Conservation (phyloP, 2,329 filamentous ascomycete genomes). For the Raffaelea albimanens region DNA sequence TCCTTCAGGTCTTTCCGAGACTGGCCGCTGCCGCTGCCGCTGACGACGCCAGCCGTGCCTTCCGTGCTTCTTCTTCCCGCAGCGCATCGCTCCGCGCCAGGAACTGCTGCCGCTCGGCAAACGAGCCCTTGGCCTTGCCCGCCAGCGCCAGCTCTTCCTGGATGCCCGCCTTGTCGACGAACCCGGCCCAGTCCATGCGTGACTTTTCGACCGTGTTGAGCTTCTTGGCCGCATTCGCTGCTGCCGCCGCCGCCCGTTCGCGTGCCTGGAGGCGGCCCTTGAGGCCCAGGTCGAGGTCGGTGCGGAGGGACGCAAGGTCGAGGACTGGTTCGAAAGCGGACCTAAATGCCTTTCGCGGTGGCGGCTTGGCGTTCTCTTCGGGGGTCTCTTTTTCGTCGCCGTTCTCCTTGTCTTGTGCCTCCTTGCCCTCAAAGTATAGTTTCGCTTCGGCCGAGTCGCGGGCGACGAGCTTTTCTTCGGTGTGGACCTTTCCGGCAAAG, state of each 20-base stretch:
- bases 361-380: constrained; percentile 23
- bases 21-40: no score
- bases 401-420: constrained; percentile 16
- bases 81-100: constrained; percentile 54
- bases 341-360: constrained; percentile 47
- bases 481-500: constrained; percentile 64
- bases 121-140: constrained; percentile 56
- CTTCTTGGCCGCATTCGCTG: constrained; percentile 41
- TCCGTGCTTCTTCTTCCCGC: constrained; percentile 50
- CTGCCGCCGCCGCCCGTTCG: constrained; percentile 28
- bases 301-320: constrained; percentile 27
- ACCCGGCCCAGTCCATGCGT: constrained; percentile 64
- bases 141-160: constrained; percentile 58
- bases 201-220: constrained; percentile 65
- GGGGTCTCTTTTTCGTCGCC: constrained; percentile 14
- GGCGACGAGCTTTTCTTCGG: constrained; percentile 60
- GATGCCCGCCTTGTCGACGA: constrained; percentile 62
- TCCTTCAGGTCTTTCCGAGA: no score
- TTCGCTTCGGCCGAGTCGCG: constrained; percentile 57
- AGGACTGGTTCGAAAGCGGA: constrained; percentile 54
- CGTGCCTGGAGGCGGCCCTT: constrained; percentile 41
- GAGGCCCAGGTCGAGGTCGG: constrained; percentile 50
- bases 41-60: constrained; percentile 33
- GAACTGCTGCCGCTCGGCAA: constrained; percentile 54
- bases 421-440: constrained; percentile 39